These are phyloP conservation scores for Fusarium sp. DNA, from an alignment of 2,329 filamentous ascomycete species.

Conservation along the genomic window DNA sequence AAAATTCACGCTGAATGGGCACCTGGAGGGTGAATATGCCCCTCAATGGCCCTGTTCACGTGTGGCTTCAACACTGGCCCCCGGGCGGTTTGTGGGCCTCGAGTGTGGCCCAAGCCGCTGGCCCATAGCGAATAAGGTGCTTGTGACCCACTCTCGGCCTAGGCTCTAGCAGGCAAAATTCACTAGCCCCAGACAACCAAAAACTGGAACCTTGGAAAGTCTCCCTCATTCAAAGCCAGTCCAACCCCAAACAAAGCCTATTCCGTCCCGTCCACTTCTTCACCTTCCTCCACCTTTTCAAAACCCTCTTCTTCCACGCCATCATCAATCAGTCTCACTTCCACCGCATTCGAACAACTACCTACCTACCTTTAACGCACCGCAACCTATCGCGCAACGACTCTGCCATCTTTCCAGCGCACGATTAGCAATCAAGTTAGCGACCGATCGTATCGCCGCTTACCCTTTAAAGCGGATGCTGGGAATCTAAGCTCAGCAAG, in stretches of 20 bases:
- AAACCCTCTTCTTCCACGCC: slow-evolving; percentile 20
- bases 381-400: background rate
- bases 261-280: slow-evolving; percentile 32
- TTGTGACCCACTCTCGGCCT: slow-evolving; percentile 27
- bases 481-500: background rate
- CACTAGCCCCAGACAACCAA: slow-evolving; percentile 41
- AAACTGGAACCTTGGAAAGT: slow-evolving; percentile 33
- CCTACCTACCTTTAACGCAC: background rate
- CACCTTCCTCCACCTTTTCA: slow-evolving; percentile 36
- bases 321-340: slow-evolving; percentile 3
- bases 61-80: slow-evolving; percentile 25
- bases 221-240: slow-evolving; percentile 37
- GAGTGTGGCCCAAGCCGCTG: slow-evolving; percentile 22
- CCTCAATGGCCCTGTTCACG: slow-evolving; percentile 24
- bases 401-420: background rate
- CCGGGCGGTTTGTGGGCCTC: slow-evolving; percentile 24
- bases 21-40: slow-evolving; percentile 18
- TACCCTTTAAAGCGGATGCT: slow-evolving; percentile 1
- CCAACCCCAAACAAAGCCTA: slow-evolving; percentile 29
- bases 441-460: background rate
- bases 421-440: background rate
- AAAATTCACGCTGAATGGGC: slow-evolving; percentile 13
- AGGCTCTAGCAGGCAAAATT: slow-evolving; percentile 31
- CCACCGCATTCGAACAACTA: background rate
- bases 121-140: slow-evolving; percentile 35